Evolutionary conservation across 2,329 filamentous ascomycete genomes (phyloP).

Genomic region (Anisogramma anomala): DNA sequence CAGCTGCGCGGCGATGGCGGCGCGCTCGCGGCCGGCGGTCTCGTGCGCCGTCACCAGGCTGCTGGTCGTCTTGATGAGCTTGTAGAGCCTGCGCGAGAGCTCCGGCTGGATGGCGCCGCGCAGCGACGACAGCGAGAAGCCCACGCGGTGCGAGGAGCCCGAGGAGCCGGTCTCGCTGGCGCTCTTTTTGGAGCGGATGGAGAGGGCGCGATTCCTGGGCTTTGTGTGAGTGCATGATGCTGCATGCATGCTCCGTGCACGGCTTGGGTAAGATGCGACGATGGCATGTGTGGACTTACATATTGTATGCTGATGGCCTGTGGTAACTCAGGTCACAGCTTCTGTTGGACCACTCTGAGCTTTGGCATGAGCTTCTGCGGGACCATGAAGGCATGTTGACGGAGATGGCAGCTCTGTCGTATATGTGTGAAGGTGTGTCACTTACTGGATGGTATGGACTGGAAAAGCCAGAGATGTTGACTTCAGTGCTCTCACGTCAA

Average conservation of each 20-base stretch:
- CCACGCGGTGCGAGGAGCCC: conserved; percentile 41
- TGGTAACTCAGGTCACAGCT: conserved; percentile 5
- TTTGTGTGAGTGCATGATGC: neutral
- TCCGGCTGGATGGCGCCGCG: conserved; percentile 78
- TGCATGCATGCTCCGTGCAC: no score
- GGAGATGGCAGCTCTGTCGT: no score
- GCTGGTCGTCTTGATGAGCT: conserved; percentile 92
- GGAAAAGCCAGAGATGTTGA: no score
- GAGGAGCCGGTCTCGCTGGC: conserved; percentile 28
- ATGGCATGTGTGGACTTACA: conserved; percentile 2
- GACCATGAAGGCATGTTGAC: conserved; percentile 10
- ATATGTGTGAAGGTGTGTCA: no score
- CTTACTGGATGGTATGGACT: no score
- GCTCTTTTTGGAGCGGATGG: conserved; percentile 55
- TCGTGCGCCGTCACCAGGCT: conserved; percentile 77
- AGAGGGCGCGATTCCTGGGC: conserved; percentile 56
- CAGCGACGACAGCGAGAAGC: conserved; percentile 77
- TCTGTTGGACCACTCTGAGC: conserved; percentile 12
- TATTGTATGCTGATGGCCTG: conserved; percentile 1
- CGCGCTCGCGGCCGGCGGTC: conserved; percentile 69
- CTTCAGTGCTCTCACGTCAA: no score
- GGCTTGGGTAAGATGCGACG: neutral
- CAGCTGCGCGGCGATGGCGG: conserved; percentile 76
- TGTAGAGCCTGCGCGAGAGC: conserved; percentile 77
- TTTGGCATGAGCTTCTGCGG: conserved; percentile 13